Conservation (phyloP, 257 asterid genomes). For the Verbascum thapsus region DNA sequence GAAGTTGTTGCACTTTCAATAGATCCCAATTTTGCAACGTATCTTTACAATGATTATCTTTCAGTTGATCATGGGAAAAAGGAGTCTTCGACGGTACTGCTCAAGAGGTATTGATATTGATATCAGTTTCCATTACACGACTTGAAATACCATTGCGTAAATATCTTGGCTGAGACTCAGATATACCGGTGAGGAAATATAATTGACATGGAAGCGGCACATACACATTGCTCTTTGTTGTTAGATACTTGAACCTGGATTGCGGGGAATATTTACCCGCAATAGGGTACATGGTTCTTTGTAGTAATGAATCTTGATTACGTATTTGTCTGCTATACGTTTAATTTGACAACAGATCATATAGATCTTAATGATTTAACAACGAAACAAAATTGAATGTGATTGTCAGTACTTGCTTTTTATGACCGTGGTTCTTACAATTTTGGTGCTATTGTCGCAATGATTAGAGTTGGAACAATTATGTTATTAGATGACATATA, state of each 20-base stretch:
- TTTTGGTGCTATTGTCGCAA: no score
- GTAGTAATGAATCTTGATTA: no score
- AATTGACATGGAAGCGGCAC: slow-evolving; percentile 23
- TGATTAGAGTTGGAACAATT: no score
- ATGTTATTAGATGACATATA: slow-evolving; percentile 24
- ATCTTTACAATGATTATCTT: slow-evolving; percentile 77
- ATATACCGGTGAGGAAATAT: slow-evolving; percentile 25
- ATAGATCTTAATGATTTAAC: no score
- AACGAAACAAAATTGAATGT: no score
- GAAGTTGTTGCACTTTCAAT: slow-evolving; percentile 86
- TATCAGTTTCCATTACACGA: slow-evolving; percentile 19
- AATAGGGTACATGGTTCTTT: no score
- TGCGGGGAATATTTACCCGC: neutral
- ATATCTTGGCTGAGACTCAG: slow-evolving; percentile 1
- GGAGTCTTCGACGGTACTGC: slow-evolving; percentile 68
- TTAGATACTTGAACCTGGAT: slow-evolving; percentile 20
- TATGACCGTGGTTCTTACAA: no score
- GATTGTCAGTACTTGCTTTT: no score
- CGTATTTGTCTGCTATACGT: no score
- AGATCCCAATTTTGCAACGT: slow-evolving; percentile 78
- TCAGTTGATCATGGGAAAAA: slow-evolving; percentile 63
- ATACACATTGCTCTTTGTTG: slow-evolving; percentile 16
- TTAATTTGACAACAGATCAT: no score
- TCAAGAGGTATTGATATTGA: slow-evolving; percentile 68
- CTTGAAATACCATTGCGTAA: slow-evolving; percentile 27